phyloP scores from a whole-genome alignment of 176 grass and related monocot genomes.

The Coix lacrymajobi region DNA sequence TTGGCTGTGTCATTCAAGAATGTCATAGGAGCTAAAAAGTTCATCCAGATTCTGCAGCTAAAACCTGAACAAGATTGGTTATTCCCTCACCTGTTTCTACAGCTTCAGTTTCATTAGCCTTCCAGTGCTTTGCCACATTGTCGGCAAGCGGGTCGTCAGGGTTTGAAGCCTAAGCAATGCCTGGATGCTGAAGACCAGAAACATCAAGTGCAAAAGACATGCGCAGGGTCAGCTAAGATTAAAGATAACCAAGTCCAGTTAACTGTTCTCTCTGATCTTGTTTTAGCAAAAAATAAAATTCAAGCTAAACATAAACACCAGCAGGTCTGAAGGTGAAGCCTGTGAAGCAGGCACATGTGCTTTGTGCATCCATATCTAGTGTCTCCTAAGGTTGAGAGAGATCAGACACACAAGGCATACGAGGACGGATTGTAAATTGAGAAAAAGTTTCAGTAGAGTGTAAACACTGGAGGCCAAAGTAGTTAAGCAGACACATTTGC shows the following conservation, averaged over 20 bases:
- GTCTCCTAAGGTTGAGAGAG: background rate
- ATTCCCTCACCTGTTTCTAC: constrained; percentile 55
- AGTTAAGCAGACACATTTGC: background rate
- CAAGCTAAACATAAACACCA: background rate
- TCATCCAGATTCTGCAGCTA: background rate
- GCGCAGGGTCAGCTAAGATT: background rate
- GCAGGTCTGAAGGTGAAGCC: background rate
- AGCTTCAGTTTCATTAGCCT: constrained; percentile 63
- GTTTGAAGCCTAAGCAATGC: constrained; percentile 70
- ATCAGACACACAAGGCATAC: background rate
- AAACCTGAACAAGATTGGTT: background rate
- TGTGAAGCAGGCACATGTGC: background rate
- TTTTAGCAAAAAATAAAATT: background rate
- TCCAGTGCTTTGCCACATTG: constrained; percentile 82
- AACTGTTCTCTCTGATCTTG: background rate
- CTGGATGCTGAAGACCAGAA: constrained; percentile 50
- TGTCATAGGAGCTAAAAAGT: background rate
- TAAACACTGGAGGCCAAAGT: background rate
- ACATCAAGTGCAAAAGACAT: background rate
- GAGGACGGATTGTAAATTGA: background rate
- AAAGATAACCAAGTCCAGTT: background rate
- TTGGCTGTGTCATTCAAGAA: constrained; percentile 39
- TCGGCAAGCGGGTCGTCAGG: constrained; percentile 67
- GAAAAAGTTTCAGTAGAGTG: background rate
- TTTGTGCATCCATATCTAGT: background rate